phyloP scores from a whole-genome alignment of 306 rosid genomes.

The peach (Prunus persica) region DNA sequence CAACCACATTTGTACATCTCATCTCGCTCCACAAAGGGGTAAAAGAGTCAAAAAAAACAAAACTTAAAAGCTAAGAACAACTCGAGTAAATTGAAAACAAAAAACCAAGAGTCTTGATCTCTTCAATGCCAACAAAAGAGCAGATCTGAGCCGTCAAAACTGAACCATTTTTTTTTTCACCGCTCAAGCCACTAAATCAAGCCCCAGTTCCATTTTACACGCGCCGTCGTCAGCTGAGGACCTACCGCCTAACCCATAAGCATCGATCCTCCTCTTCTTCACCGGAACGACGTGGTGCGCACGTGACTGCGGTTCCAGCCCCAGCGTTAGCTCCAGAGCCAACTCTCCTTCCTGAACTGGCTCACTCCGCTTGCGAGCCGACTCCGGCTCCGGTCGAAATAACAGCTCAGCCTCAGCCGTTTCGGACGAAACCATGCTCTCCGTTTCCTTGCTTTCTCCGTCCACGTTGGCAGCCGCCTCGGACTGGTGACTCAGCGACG shows the following conservation, averaged over 20 bases:
- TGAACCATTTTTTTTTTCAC: slow-evolving; percentile 10
- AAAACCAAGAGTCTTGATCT: slow-evolving; percentile 34
- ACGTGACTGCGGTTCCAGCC: slow-evolving; percentile 60
- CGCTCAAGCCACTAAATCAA: slow-evolving; percentile 35
- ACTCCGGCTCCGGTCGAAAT: slow-evolving; percentile 53
- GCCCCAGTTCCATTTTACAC: slow-evolving; percentile 47
- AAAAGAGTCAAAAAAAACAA: neutral
- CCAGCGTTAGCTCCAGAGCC: slow-evolving; percentile 74
- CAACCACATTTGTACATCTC: slow-evolving; percentile 32
- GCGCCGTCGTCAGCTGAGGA: slow-evolving; percentile 21
- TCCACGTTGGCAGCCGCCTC: slow-evolving; percentile 53
- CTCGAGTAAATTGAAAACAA: neutral
- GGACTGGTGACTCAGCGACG: slow-evolving; percentile 88
- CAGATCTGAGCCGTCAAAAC: slow-evolving; percentile 54
- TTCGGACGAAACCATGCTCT: slow-evolving; percentile 76
- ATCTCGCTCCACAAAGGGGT: slow-evolving; percentile 16
- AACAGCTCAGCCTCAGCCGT: slow-evolving; percentile 51
- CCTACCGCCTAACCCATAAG: neutral
- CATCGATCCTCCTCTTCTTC: slow-evolving; percentile 68
- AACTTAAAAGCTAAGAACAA: neutral
- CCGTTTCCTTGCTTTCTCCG: slow-evolving; percentile 61
- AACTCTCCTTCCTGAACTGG: slow-evolving; percentile 31
- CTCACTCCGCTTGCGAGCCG: slow-evolving; percentile 15
- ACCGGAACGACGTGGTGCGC: slow-evolving; percentile 59
- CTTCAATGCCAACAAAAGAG: slow-evolving; percentile 23